Conservation (phyloP, 768 basidiomycete genomes). For the Mycena crocata region DNA sequence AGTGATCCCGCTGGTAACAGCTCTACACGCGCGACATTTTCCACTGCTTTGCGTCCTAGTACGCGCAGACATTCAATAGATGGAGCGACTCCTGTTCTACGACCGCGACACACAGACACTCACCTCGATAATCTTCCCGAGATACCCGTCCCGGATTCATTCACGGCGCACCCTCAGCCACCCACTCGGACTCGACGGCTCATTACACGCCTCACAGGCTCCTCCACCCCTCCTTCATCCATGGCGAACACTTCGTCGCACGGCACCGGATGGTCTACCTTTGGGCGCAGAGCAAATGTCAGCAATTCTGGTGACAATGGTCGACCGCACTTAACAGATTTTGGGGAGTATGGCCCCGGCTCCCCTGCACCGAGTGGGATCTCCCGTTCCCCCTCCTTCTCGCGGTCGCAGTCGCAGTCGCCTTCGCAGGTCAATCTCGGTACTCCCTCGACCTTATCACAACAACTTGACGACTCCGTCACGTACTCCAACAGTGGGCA, state of each 20-base stretch:
- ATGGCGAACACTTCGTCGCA: neutral
- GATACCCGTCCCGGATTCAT: slow-evolving; percentile 6
- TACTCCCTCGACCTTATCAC: slow-evolving; percentile 23
- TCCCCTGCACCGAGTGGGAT: slow-evolving; percentile 26
- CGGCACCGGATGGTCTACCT: slow-evolving; percentile 31
- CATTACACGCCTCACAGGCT: slow-evolving; percentile 19
- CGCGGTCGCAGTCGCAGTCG: slow-evolving; percentile 18
- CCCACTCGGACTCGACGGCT: slow-evolving; percentile 14
- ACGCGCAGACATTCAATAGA: slow-evolving; percentile 27
- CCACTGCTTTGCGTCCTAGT: slow-evolving; percentile 25
- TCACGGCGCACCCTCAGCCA: slow-evolving; percentile 13
- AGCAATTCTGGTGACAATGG: neutral
- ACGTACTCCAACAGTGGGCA: slow-evolving; percentile 24
- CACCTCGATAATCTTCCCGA: slow-evolving; percentile 23
- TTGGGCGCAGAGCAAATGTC: slow-evolving; percentile 21
- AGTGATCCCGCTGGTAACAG: neutral
- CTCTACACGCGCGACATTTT: neutral
- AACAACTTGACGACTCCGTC: slow-evolving; percentile 23
- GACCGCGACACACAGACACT: neutral
- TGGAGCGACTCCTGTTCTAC: neutral
- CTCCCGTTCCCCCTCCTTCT: too few species aligned
- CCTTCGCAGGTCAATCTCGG: slow-evolving; percentile 19
- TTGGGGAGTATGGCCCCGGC: slow-evolving; percentile 21
- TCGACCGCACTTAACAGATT: slow-evolving; percentile 21
- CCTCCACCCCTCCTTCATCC: slow-evolving; percentile 19